Evolutionary conservation across 305 asterid species (phyloP).

Genomic region (Fraxinus sp.): DNA sequence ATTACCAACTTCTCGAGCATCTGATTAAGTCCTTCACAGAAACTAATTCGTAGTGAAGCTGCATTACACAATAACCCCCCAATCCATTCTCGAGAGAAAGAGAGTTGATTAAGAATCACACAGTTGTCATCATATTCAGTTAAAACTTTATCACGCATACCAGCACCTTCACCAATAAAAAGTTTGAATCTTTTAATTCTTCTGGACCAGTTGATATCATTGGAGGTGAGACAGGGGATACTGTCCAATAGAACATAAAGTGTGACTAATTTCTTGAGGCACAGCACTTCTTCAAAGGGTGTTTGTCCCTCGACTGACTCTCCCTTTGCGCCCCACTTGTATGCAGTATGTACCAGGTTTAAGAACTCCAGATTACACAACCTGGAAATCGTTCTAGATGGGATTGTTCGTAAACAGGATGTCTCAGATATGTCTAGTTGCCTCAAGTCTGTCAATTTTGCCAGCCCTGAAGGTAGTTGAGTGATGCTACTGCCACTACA

Average conservation of each 20-base stretch:
- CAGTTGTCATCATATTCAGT: not conserved
- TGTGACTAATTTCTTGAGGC: conserved; percentile 1
- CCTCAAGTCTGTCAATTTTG: not conserved
- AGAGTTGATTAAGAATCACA: not conserved
- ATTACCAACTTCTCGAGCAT: not conserved
- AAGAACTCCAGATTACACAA: conserved; percentile 1
- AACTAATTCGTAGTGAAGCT: not conserved
- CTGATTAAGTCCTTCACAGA: conserved; percentile 6
- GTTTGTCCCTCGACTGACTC: not conserved
- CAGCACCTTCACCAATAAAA: not conserved
- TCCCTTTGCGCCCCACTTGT: not conserved
- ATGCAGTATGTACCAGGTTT: not conserved
- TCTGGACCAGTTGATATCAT: conserved; percentile 1
- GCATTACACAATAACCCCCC: not conserved
- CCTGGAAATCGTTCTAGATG: not conserved
- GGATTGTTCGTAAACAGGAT: not conserved
- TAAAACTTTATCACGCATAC: not conserved
- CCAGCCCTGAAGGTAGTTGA: not conserved
- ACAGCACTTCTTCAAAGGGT: not conserved
- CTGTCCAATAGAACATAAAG: conserved; percentile 1
- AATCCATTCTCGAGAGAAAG: conserved; percentile 9
- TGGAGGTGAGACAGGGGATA: not conserved
- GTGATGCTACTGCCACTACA: not conserved
- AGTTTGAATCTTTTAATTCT: not conserved
- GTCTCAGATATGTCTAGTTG: conserved; percentile 6